Conservation (phyloP, 1,139 yeast species). For the Candida sp. region DNA sequence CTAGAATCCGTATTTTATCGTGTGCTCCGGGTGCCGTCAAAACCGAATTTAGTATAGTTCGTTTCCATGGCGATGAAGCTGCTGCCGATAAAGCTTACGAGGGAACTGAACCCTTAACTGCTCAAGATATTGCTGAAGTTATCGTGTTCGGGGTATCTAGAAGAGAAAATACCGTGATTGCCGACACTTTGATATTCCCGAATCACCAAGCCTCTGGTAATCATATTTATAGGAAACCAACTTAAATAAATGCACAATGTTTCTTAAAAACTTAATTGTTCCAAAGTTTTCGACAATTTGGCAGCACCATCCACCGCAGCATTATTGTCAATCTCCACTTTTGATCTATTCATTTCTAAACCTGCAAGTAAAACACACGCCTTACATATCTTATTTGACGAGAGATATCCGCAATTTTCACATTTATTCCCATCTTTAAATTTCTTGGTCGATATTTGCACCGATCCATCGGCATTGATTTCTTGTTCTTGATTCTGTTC, state of each 20-base stretch:
- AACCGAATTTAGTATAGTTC: conserved; percentile 47
- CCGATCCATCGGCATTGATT: conserved; percentile 59
- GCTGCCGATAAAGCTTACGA: conserved; percentile 44
- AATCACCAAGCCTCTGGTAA: conserved; percentile 59
- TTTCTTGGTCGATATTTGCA: conserved; percentile 30
- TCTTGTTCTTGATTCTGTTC: conserved; percentile 36
- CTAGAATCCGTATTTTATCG: conserved; percentile 46
- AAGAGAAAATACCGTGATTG: conserved; percentile 47
- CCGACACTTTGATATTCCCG: conserved; percentile 48
- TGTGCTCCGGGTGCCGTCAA: conserved; percentile 53
- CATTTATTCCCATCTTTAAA: conserved; percentile 70
- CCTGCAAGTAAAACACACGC: conserved; percentile 91
- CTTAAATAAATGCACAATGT: background rate
- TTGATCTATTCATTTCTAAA: conserved; percentile 71
- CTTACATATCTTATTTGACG: conserved; percentile 86
- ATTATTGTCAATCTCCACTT: conserved; percentile 50
- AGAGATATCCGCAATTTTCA: conserved; percentile 86
- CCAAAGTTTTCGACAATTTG: conserved; percentile 59
- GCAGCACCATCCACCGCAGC: conserved; percentile 65
- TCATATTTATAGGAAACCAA: conserved; percentile 33
- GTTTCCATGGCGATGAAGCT: conserved; percentile 41
- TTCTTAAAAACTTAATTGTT: conserved; percentile 53
- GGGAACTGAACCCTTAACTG: conserved; percentile 43
- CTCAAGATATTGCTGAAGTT: conserved; percentile 49
- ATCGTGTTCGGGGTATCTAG: conserved; percentile 49